Conservation (phyloP, 139 green algal genomes). For the Eudorina sp. region DNA sequence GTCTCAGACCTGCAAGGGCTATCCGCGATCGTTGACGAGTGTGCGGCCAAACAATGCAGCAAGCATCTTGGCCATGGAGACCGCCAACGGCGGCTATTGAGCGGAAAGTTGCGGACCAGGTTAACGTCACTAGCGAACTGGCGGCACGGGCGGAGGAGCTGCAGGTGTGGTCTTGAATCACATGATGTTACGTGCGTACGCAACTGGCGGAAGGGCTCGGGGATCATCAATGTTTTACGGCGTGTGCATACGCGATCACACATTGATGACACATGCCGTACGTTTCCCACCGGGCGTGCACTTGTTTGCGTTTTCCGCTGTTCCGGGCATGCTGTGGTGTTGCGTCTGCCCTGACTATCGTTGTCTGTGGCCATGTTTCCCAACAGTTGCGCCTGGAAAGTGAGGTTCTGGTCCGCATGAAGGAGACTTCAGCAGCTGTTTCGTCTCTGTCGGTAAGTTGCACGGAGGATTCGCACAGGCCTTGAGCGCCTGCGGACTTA, state of each 20-base stretch:
- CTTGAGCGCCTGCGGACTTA: no score
- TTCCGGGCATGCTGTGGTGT: no score
- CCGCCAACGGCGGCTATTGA: neutral
- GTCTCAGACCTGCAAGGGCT: neutral
- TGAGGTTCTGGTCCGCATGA: neutral
- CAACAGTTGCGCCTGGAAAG: neutral
- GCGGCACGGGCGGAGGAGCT: neutral
- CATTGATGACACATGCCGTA: no score
- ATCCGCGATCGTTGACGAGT: neutral
- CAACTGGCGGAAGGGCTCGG: no score
- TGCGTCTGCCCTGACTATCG: no score
- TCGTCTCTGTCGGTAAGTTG: constrained; percentile 22
- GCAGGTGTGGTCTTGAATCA: neutral
- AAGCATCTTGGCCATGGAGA: neutral
- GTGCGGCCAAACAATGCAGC: neutral
- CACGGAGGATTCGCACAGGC: no score
- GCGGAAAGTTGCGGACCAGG: neutral
- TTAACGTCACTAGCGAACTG: neutral
- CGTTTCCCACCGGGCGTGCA: no score
- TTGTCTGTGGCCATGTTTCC: no score
- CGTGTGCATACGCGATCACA: no score
- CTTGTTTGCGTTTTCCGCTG: no score
- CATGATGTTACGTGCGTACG: no score
- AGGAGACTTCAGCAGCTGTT: neutral
- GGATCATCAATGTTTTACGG: no score